phyloP scores from a whole-genome alignment of 495 filamentous ascomycete species.

The Opeltia flavorubescens region DNA sequence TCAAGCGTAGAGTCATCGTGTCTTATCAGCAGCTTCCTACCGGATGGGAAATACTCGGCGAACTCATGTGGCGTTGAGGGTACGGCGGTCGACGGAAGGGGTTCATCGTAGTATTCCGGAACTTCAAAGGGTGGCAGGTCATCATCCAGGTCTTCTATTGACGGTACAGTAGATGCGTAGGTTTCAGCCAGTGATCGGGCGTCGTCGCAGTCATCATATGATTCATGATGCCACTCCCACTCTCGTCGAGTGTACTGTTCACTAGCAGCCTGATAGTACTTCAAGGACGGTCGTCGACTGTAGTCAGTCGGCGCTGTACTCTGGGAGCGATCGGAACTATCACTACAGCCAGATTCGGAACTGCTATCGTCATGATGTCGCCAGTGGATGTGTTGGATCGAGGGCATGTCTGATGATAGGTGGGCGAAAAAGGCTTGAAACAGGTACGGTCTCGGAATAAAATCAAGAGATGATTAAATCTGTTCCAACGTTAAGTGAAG shows the following conservation, averaged over 20 bases:
- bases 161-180: conserved; percentile 60
- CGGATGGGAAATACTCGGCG: conserved; percentile 73
- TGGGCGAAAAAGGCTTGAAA: not conserved
- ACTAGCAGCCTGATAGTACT: conserved; percentile 16
- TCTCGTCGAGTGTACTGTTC: conserved; percentile 12
- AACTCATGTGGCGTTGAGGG: conserved; percentile 74
- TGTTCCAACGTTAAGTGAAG: not conserved
- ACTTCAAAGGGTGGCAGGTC: conserved; percentile 42
- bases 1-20: conserved; percentile 88
- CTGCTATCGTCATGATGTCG: conserved; percentile 23
- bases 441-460: conserved; percentile 1
- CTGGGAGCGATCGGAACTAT: conserved; percentile 48
- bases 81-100: conserved; percentile 46
- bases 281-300: conserved; percentile 38
- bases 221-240: conserved; percentile 20
- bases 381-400: not conserved
- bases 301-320: conserved; percentile 56
- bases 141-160: conserved; percentile 45
- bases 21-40: conserved; percentile 62
- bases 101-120: conserved; percentile 45
- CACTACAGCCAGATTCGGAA: conserved; percentile 45
- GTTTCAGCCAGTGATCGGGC: conserved; percentile 61
- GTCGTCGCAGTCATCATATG: conserved; percentile 30
- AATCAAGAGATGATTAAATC: not conserved
- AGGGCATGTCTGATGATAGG: conserved; percentile 8